These are phyloP conservation scores for Russula foetens DNA, from an alignment of 768 basidiomycete genomes.

Conservation along the genomic window DNA sequence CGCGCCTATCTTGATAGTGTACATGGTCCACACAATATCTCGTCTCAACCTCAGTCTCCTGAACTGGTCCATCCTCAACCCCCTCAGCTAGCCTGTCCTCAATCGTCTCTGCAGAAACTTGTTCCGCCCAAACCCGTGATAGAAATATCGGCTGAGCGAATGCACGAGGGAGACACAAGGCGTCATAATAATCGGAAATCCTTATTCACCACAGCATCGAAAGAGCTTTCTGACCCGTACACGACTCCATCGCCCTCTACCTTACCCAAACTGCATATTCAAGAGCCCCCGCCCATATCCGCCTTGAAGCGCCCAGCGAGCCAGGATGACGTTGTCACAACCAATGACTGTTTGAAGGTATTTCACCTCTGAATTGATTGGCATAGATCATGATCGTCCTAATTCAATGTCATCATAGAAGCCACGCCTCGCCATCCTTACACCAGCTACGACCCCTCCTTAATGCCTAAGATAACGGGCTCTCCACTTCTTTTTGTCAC, in stretches of 20 bases:
- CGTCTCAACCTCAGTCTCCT: not conserved
- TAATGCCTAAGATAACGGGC: too few species aligned
- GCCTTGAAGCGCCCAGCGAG: slow-evolving; percentile 4
- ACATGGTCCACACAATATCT: slow-evolving; percentile 1
- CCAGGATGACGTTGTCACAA: not conserved
- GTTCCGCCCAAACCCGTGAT: not conserved
- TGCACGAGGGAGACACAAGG: not conserved
- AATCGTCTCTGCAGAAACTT: not conserved
- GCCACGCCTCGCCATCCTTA: not conserved
- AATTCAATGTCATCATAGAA: not conserved
- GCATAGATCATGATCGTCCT: not conserved
- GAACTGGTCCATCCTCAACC: not conserved
- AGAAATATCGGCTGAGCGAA: not conserved
- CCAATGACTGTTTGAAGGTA: not conserved
- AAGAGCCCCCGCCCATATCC: not conserved
- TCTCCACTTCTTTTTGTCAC: too few species aligned
- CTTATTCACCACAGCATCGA: not conserved
- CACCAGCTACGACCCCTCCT: not conserved
- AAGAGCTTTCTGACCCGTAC: not conserved
- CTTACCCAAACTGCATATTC: not conserved
- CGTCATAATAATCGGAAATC: not conserved
- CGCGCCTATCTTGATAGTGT: slow-evolving; percentile 5
- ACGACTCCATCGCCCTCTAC: not conserved
- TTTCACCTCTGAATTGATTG: not conserved
- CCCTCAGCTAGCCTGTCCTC: not conserved